Evolutionary conservation across 2,329 filamentous ascomycete genomes (phyloP), one percentile per base, ranked within the genome.

Genomic region (Coniochaeta ligniaria): DNA sequence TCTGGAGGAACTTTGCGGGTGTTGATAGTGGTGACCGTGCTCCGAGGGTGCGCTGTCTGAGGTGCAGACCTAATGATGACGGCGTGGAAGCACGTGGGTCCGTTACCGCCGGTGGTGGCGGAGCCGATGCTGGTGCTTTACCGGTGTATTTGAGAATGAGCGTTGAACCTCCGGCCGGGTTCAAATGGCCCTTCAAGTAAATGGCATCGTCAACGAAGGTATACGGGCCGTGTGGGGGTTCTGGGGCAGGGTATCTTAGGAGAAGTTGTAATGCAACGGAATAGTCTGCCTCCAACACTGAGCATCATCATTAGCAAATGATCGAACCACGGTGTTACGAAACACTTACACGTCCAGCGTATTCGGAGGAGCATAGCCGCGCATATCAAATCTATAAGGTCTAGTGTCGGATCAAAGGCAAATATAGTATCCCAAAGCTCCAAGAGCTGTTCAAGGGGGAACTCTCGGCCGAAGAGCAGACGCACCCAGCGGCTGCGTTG

Each of bases 341-440:
- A 54, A 17, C 35, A 75, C 88, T 78, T 76, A 95, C 91, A 77
- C 66, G 93, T 85, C 93, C 93, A 97, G 60, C 94, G 86, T 66
- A 98, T 92, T 58, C 95, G 85, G 54, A 99, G 79, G 26, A 99
- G 79, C 93, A 99, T 98, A 6, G 92, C 88, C 58, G 97, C 86
- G 66, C 93, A 97, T n/a, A 97, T 87, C 60, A 95, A 81, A 69
- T 98, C 92, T 66, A 98, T 86, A 35, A 98, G 78, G 57, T 92
- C 86, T 31, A 96, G 76, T 0, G 84, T 82, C 8, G 94, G 83
- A 67, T 96, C 93, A 68, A 96, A 86, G 1, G 93, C 90, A 71
- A 99, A 96, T 1, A 99, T 80, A 8, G 88, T 83, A 75, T 99
- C 95, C 95, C 95, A 99, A 60, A 99, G 82, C 24, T 85, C 78